phyloP scores from a whole-genome alignment of 2,329 filamentous ascomycete species.

The Ceratocystis papillata region DNA sequence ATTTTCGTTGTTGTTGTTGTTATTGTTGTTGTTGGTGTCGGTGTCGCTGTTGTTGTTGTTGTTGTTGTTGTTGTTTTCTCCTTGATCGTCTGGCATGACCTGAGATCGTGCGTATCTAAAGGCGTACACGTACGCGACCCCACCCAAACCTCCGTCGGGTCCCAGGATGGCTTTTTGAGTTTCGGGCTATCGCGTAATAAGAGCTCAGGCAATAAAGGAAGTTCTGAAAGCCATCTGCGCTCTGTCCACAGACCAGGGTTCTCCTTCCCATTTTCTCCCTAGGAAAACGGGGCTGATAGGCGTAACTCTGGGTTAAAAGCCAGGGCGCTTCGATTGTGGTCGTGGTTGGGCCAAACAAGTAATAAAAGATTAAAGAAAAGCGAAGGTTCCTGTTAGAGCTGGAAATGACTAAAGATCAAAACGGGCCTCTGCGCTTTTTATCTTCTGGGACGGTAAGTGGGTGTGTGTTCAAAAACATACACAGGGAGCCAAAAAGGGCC shows the following conservation, averaged over 20 bases:
- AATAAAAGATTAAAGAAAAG: not conserved
- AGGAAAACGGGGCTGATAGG: slow-evolving; percentile 1
- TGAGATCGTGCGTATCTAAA: not conserved
- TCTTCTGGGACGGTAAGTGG: not conserved
- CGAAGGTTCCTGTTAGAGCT: not conserved
- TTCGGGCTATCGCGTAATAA: not conserved
- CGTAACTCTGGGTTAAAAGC: slow-evolving; percentile 1
- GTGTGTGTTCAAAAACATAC: not conserved
- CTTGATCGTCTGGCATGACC: not conserved
- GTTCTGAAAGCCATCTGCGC: not conserved
- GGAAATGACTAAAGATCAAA: not conserved
- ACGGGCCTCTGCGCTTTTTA: not conserved
- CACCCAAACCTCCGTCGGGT: not conserved
- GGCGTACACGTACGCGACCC: not conserved
- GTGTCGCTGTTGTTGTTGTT: not conserved
- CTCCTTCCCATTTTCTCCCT: not conserved
- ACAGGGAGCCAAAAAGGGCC: not conserved
- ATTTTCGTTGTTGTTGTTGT: not conserved
- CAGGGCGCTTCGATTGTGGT: not conserved
- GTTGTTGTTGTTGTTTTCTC: not conserved
- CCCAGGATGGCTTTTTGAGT: slow-evolving; percentile 5
- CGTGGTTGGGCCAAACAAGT: not conserved
- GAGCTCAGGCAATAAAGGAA: not conserved
- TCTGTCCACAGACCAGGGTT: not conserved
- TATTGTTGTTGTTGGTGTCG: not conserved